These are phyloP conservation scores for Fusarium xyrophilum DNA, from an alignment of 2,329 filamentous ascomycete species.

Conservation along the genomic window DNA sequence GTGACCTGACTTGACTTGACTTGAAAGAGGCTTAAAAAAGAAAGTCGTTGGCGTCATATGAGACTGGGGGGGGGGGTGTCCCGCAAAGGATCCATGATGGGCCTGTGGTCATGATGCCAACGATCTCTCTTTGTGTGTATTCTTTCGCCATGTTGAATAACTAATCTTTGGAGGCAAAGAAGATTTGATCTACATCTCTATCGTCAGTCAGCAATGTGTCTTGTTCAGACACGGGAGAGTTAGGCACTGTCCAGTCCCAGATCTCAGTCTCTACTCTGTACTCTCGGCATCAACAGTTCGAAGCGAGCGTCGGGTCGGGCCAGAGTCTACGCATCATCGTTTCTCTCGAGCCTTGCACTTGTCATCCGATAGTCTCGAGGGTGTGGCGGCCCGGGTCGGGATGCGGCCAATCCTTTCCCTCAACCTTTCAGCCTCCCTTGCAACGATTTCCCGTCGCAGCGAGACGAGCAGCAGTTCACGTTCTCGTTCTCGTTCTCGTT, in stretches of 20 bases:
- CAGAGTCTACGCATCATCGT: conserved; percentile 37
- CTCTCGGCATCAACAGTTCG: not conserved
- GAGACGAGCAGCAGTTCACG: not conserved
- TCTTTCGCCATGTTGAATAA: not conserved
- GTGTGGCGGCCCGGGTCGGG: conserved; percentile 36
- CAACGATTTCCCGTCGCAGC: not conserved
- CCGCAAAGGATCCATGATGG: conserved; percentile 25
- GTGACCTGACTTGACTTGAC: not conserved
- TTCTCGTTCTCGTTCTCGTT: too few species aligned
- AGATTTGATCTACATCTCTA: too few species aligned
- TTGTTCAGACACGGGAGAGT: not conserved
- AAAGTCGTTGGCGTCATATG: conserved; percentile 37
- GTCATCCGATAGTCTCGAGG: conserved; percentile 19
- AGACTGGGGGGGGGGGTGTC: not conserved
- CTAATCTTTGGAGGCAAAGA: not conserved
- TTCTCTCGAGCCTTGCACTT: conserved; percentile 17
- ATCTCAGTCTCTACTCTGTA: conserved; percentile 1
- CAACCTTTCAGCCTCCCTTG: not conserved
- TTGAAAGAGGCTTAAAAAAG: conserved; percentile 7
- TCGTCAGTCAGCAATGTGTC: too few species aligned
- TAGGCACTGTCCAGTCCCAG: not conserved
- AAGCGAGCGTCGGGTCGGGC: conserved; percentile 3
- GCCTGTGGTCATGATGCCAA: conserved; percentile 6
- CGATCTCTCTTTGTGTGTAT: not conserved
- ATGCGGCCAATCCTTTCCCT: conserved; percentile 15